phyloP scores from a whole-genome alignment of 2,329 filamentous ascomycete species.

The Beauveria medogensis region DNA sequence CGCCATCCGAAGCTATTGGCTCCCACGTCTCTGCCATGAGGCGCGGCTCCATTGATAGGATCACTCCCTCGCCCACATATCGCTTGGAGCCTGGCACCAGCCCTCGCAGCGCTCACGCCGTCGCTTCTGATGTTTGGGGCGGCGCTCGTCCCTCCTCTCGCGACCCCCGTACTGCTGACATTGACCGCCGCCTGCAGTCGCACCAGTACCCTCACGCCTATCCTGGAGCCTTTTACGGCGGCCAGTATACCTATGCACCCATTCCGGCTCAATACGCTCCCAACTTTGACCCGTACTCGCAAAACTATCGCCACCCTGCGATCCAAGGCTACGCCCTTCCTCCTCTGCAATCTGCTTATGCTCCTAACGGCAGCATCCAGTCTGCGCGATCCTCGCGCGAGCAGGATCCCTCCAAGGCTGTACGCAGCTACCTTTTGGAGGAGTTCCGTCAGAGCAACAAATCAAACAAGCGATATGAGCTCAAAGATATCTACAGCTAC shows the following conservation, averaged over 20 bases:
- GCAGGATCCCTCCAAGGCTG: conserved; percentile 49
- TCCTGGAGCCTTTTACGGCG: conserved; percentile 23
- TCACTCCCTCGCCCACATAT: conserved; percentile 25
- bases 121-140: conserved; percentile 31
- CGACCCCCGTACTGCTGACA: conserved; percentile 27
- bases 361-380: conserved; percentile 20
- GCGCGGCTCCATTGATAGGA: conserved; percentile 32
- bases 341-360: conserved; percentile 24
- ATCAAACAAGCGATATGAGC: conserved; percentile 64
- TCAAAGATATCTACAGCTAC: conserved; percentile 82
- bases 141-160: conserved; percentile 24
- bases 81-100: conserved; percentile 22
- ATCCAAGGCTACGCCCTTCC: conserved; percentile 26
- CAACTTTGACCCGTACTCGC: conserved; percentile 29
- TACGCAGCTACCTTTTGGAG: conserved; percentile 66
- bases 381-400: conserved; percentile 37
- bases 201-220: conserved; percentile 26
- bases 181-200: conserved; percentile 29
- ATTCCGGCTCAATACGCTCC: conserved; percentile 27
- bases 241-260: conserved; percentile 21
- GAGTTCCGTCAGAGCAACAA: conserved; percentile 73
- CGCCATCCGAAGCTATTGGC: conserved; percentile 23
- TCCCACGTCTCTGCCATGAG: conserved; percentile 22
- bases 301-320: conserved; percentile 28
- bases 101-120: conserved; percentile 17